Evolutionary conservation across 1,284 basidiomycete genomes (phyloP).

Genomic region (Agroathelia rolfsii): DNA sequence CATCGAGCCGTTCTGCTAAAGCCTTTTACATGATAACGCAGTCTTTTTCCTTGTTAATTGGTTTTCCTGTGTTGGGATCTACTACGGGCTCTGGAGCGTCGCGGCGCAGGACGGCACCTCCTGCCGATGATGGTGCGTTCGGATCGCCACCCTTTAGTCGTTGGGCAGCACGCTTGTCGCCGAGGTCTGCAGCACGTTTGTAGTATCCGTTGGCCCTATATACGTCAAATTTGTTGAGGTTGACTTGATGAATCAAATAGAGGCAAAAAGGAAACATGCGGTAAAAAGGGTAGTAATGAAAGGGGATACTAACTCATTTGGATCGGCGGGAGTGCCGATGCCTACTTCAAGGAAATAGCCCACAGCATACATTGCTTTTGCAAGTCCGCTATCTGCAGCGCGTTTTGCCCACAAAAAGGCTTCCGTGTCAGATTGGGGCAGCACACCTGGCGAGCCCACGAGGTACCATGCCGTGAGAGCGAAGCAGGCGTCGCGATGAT

Average conservation of each 20-base stretch:
- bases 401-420: constrained; percentile 92
- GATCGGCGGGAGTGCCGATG: constrained; percentile 67
- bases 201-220: constrained; percentile 74
- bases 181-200: constrained; percentile 84
- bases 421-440: constrained; percentile 97
- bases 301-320: constrained; percentile 47
- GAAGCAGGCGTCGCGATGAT: constrained; percentile 95
- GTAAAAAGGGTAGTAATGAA: constrained; percentile 6
- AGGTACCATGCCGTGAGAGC: constrained; percentile 98
- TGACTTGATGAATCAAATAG: constrained; percentile 3
- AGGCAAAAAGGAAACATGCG: constrained; percentile 3
- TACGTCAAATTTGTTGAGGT: constrained; percentile 6
- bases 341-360: constrained; percentile 97
- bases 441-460: constrained; percentile 93
- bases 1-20: too few relatives aligned
- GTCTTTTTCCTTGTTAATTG: too few relatives aligned
- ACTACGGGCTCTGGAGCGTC: too few relatives aligned
- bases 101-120: constrained; percentile 15
- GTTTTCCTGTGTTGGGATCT: too few relatives aligned
- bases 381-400: constrained; percentile 81
- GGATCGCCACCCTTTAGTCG: constrained; percentile 69
- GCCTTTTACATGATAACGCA: too few relatives aligned
- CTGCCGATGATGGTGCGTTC: constrained; percentile 41
- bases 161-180: constrained; percentile 88
- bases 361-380: constrained; percentile 93